These are phyloP conservation scores for Serendipita vermifera DNA, from an alignment of 768 basidiomycete species.

Conservation along the genomic window DNA sequence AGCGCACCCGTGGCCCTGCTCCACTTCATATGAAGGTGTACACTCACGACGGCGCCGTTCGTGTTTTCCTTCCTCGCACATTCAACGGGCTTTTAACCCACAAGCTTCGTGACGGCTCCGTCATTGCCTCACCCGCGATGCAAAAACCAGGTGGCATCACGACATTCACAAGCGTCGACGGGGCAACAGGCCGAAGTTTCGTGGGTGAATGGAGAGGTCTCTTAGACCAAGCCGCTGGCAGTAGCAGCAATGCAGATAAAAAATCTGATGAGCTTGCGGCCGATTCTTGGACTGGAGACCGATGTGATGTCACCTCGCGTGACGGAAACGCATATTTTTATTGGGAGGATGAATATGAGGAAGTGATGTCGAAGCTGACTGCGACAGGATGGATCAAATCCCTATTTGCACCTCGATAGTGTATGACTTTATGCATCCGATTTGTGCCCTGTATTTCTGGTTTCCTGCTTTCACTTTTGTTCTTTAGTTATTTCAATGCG, in stretches of 20 bases:
- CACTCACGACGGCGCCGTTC: conserved; percentile 1
- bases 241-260: no score
- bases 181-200: neutral
- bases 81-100: neutral
- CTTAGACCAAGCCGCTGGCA: no score
- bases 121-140: neutral
- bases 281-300: neutral
- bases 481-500: no score
- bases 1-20: neutral
- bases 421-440: no score
- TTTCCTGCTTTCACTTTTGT: no score
- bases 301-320: neutral
- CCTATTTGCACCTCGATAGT: no score
- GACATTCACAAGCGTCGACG: neutral
- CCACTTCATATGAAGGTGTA: neutral
- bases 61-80: neutral
- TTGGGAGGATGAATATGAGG: neutral
- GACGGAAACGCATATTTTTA: neutral
- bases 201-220: conserved; percentile 1
- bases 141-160: neutral
- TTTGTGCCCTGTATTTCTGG: no score
- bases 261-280: neutral
- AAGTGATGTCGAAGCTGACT: neutral
- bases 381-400: neutral
- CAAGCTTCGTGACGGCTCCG: neutral